A percentile compares a stretch with the other conserved stretches of the same genome.
Evolutionary conservation across 768 basidiomycete species (phyloP).

Genomic region (Collybia mongolica): DNA sequence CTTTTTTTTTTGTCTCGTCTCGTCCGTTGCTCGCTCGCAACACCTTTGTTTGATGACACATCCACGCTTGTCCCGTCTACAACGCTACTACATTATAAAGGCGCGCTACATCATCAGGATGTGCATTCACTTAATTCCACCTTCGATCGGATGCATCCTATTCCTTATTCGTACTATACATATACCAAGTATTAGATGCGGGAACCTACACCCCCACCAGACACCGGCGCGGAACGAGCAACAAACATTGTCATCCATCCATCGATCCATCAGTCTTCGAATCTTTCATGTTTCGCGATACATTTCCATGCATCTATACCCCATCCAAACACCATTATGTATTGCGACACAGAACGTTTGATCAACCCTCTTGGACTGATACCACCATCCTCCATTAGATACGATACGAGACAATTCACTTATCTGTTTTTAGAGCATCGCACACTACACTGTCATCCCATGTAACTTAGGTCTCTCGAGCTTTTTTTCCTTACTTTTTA

Average conservation of each 20-base stretch:
- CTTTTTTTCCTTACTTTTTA: constrained; percentile 14
- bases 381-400: constrained; percentile 5
- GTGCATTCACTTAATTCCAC: neutral
- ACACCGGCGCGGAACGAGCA: constrained; percentile 8
- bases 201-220: constrained; percentile 3
- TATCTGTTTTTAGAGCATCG: constrained; percentile 57
- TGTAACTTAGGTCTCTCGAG: constrained; percentile 28
- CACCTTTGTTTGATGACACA: constrained; percentile 35
- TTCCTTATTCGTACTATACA: constrained; percentile 8
- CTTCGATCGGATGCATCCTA: neutral
- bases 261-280: neutral
- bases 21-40: constrained; percentile 35
- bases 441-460: constrained; percentile 48
- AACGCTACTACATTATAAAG: constrained; percentile 18
- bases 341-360: constrained; percentile 19
- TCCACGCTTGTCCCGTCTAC: constrained; percentile 39
- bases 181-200: constrained; percentile 14
- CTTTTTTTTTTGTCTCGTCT: constrained; percentile 44
- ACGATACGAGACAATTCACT: constrained; percentile 11
- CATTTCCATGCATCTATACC: constrained; percentile 30
- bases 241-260: neutral
- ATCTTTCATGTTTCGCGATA: constrained; percentile 16
- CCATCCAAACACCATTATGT: constrained; percentile 15
- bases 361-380: constrained; percentile 8
- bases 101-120: neutral